Evolutionary conservation across 2,329 filamentous ascomycete genomes (phyloP).

Genomic region (Ophiocordyceps camponoti-rufipedis): DNA sequence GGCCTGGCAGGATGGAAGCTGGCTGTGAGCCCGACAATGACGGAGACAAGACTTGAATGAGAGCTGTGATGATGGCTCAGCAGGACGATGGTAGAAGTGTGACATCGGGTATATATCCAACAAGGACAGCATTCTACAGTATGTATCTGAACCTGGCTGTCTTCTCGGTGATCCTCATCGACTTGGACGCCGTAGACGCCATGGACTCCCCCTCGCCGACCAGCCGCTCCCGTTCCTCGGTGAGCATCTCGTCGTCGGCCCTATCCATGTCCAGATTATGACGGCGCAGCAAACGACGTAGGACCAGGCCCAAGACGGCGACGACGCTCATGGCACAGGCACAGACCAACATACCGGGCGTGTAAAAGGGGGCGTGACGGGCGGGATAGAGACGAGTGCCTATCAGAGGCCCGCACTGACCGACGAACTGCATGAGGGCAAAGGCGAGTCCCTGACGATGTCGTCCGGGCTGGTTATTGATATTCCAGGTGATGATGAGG

Average conservation of each 20-base stretch:
- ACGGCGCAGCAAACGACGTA: constrained; percentile 34
- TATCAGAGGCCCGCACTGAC: constrained; percentile 61
- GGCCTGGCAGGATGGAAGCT: too few relatives aligned
- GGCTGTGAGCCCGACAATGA: too few relatives aligned
- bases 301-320: constrained; percentile 30
- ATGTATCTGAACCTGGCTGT: constrained; percentile 25
- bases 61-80: neutral
- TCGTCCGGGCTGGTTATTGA: constrained; percentile 64
- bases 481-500: constrained; percentile 70
- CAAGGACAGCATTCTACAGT: constrained; percentile 12
- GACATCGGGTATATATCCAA: neutral
- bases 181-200: neutral
- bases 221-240: constrained; percentile 19
- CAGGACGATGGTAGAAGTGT: neutral
- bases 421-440: constrained; percentile 63
- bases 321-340: constrained; percentile 44
- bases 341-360: constrained; percentile 43
- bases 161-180: neutral
- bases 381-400: constrained; percentile 48
- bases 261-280: constrained; percentile 29
- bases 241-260: constrained; percentile 10
- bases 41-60: too few relatives aligned
- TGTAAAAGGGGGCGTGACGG: constrained; percentile 40
- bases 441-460: constrained; percentile 58
- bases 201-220: constrained; percentile 13